Evolutionary conservation across 148 eudicot species (phyloP), one percentile per base, ranked within the genome.

Genomic region (Talinum fruticosum): DNA sequence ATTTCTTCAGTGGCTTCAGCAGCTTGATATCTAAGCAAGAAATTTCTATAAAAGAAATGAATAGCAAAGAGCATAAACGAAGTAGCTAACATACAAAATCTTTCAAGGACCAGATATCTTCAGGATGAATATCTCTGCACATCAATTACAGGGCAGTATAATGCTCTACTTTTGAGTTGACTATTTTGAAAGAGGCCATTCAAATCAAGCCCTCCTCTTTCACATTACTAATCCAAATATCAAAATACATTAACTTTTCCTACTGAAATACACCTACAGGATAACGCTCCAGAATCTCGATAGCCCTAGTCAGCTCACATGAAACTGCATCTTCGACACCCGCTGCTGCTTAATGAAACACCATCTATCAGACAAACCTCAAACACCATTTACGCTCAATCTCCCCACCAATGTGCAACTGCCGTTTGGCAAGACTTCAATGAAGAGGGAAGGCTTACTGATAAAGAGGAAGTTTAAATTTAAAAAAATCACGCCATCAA

Each of bases 121-220:
- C 51, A 65, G 45, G 71, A 65, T 47, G 72, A 79, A 73, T 73
- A 68, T 74, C 73, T 74, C 73, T 74, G 69, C 69, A 74, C 74
- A 74, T 51, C 73, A 66, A 79, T 53, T 79, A 79, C 73, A 73
- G 72, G 53, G 72, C 37, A 73, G 28, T 79, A 54, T 36, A 53
- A 53, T 30, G 68, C 78, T 79, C 69, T 69, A 79, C 6, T 32
- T 45, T 62, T 51, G 18, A 73, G 51, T 79, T 73, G 65, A 66
- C 77, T 79, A 79, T 24, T 71, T 36, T 49, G 38, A 66, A 41
- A 51, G 66, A 73, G 29, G 62, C 32, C 24, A 18, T 53, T 53
- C 13, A 28, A 18, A 67, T 53, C 13, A 28, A 62, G 66, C 66
- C 66, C 34, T 49, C 37, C 67, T 54, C 68, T 54, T 49, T 79